Conservation (phyloP, 2,329 filamentous ascomycete genomes). For the Cladosporium oxysporum region DNA sequence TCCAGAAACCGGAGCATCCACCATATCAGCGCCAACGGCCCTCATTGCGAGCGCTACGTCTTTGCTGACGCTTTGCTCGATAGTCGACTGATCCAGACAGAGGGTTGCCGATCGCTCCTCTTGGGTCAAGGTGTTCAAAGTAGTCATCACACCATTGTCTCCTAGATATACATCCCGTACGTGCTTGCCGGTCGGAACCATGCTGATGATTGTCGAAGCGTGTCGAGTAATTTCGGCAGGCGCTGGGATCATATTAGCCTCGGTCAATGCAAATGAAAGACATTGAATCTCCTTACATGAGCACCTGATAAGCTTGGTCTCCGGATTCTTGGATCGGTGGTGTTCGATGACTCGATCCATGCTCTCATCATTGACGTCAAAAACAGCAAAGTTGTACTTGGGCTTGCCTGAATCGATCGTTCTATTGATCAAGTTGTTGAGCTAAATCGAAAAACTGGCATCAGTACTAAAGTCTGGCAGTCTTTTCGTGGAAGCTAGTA, state of each 20-base stretch:
- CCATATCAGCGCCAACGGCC: not conserved
- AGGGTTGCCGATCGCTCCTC: not conserved
- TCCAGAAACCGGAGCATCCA: not conserved
- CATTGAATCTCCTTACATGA: not conserved
- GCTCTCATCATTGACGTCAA: conserved; percentile 18
- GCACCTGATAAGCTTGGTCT: not conserved
- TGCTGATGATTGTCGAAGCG: not conserved
- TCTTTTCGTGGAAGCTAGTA: not conserved
- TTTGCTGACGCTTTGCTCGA: not conserved
- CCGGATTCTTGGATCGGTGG: not conserved
- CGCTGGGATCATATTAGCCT: not conserved
- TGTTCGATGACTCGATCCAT: not conserved
- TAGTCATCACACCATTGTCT: not conserved
- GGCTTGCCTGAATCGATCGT: not conserved
- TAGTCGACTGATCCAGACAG: not conserved
- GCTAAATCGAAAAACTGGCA: not conserved
- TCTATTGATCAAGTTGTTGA: not conserved
- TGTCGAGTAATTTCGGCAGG: not conserved
- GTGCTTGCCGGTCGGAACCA: not conserved
- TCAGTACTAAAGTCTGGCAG: not conserved
- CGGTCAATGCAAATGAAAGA: not conserved
- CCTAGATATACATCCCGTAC: not conserved
- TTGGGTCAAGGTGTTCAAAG: not conserved
- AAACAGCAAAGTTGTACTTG: conserved; percentile 14
- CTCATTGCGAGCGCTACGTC: not conserved